Percentiles rank a stretch among this genome's conserved stretches.
Evolutionary conservation across 164 flowering plant genomes (phyloP).

Genomic region (Sedum album): DNA sequence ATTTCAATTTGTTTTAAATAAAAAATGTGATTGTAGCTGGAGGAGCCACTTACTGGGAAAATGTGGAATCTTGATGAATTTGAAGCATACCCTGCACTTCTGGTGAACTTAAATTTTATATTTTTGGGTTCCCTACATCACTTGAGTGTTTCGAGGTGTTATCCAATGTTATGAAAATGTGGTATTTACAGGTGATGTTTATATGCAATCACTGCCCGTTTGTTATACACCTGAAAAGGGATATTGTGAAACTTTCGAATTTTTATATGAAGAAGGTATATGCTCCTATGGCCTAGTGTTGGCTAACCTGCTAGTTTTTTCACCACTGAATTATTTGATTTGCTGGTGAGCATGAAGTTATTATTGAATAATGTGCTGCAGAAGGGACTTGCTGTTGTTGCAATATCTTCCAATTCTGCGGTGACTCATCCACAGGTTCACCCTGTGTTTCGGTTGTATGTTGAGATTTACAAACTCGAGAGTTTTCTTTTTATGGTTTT

Average conservation of each 20-base stretch:
- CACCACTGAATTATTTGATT: background rate
- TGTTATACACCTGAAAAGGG: constrained; percentile 73
- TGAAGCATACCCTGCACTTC: constrained; percentile 69
- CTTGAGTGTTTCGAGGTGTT: too few relatives aligned
- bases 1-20: background rate
- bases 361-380: constrained; percentile 24
- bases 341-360: background rate
- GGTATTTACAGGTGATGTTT: constrained; percentile 69
- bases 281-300: background rate
- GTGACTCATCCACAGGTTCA: constrained; percentile 82
- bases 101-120: constrained; percentile 37
- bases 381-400: constrained; percentile 88
- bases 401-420: constrained; percentile 86
- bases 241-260: constrained; percentile 68
- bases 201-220: constrained; percentile 96
- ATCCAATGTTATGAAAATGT: background rate
- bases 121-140: too few relatives aligned
- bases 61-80: constrained; percentile 75
- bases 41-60: constrained; percentile 92
- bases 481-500: constrained; percentile 15
- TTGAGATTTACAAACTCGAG: constrained; percentile 10
- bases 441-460: constrained; percentile 14
- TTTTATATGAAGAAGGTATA: constrained; percentile 49
- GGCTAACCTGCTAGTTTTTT: background rate
- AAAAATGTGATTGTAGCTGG: constrained; percentile 31